Base-by-base conservation (phyloP, 2,329 filamentous ascomycete species). In the Calonectria honghensis region DNA sequence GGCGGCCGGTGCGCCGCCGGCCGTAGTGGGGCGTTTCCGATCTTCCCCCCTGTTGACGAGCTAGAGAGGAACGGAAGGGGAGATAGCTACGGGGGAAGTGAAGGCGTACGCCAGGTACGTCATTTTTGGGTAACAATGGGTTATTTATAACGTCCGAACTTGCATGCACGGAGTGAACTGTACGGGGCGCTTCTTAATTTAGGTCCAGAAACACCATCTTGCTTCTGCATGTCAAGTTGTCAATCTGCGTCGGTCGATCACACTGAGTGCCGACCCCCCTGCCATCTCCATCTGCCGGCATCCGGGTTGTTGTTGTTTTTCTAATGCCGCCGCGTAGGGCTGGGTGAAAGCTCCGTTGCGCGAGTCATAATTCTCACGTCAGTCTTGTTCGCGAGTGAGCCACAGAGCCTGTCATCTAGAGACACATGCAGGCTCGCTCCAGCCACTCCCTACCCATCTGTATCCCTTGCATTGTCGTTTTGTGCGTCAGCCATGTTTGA, bases 1-100 rank as follows among this genome's bases (percentile, higher is more conserved):
- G 32, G 57, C 57, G 35, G 57, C 35, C 57, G 57, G 57, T 39
- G 14, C 57, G 39, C 24, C 57, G 57, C 35, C 35, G 32, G 57
- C n/a, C n/a, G 39, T 24, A 16, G 24, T 63, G 57, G 57, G 57
- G 24, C 57, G 2, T 29, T 18, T 63, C 57, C 57, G 57, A 41
- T 10, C 16, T 41, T 39, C 54, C n/a, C 18, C 54, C 32, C 35
- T 24, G 9, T 24, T 37, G 18, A 18, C 14, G 11, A 41, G 35
- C 57, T 20, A 41, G 18, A 20, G 16, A 20, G 4, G 35, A 20
- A 14, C 11, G 14, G 37, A 16, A 7, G 45, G 45, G 45, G 9
- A 32, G 3, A 16, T 35, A 20, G n/a, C 3, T 32, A 54, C 29
- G 13, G 27, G 2, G 13, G 27, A 4, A 14, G 7, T 41, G 24